phyloP scores from a whole-genome alignment of 2,329 filamentous ascomycete genomes.

The Metarhizium brunneum region DNA sequence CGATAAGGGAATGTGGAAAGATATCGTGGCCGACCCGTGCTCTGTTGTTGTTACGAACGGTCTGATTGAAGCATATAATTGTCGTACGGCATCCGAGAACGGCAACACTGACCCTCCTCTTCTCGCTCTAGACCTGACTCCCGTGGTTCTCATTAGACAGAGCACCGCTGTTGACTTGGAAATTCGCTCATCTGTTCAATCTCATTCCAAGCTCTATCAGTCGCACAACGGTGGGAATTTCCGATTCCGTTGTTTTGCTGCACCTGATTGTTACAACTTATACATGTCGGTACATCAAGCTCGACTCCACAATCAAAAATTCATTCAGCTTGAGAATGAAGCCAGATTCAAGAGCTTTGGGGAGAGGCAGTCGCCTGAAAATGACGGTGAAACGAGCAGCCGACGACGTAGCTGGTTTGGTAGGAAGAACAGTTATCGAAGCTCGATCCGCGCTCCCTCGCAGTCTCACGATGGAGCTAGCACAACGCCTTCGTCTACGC shows the following conservation, averaged over 20 bases:
- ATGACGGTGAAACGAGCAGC: constrained; percentile 37
- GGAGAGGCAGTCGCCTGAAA: constrained; percentile 39
- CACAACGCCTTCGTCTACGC: constrained; percentile 45
- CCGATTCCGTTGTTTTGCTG: constrained; percentile 76
- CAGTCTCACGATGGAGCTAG: constrained; percentile 68
- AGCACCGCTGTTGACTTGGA: constrained; percentile 92
- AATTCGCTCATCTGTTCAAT: constrained; percentile 75
- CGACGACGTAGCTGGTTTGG: constrained; percentile 49
- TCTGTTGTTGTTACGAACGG: constrained; percentile 49
- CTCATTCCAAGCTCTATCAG: constrained; percentile 58
- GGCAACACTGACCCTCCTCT: constrained; percentile 34
- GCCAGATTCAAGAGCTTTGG: constrained; percentile 65
- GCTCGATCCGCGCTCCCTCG: constrained; percentile 50
- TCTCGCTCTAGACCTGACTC: constrained; percentile 76
- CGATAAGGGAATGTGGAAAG: constrained; percentile 51
- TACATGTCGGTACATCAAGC: constrained; percentile 83
- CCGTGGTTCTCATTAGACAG: constrained; percentile 79
- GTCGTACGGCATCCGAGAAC: constrained; percentile 21
- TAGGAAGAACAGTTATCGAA: constrained; percentile 55
- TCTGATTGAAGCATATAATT: constrained; percentile 46
- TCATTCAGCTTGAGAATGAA: constrained; percentile 58
- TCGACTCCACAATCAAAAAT: constrained; percentile 86
- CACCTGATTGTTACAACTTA: constrained; percentile 69
- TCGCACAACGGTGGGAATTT: constrained; percentile 61
- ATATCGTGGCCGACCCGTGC: constrained; percentile 41